These are phyloP conservation scores for Paracoccidioides lutzii DNA, from an alignment of 2,329 filamentous ascomycete species.

Conservation along the genomic window DNA sequence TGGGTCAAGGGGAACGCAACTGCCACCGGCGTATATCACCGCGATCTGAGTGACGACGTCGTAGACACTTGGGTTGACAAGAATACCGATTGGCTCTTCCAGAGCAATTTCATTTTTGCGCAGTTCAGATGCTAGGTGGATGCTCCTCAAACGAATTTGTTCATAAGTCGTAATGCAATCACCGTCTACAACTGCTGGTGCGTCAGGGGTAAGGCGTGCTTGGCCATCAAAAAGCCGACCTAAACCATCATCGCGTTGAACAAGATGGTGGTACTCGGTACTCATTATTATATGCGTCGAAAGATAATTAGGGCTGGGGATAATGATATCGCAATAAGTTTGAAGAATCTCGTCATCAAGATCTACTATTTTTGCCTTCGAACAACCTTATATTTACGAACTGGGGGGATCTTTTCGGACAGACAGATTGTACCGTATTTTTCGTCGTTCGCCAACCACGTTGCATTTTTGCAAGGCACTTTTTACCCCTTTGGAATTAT, in stretches of 20 bases:
- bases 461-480: neutral
- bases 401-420: neutral
- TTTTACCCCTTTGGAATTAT: neutral
- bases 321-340: neutral
- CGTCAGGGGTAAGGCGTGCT: slow-evolving; percentile 1
- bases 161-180: slow-evolving; percentile 6
- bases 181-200: slow-evolving; percentile 8
- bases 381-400: neutral
- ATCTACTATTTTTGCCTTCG: neutral
- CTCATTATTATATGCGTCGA: neutral
- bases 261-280: neutral
- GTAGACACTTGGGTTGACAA: slow-evolving; percentile 11
- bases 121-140: slow-evolving; percentile 4
- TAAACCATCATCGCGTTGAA: slow-evolving; percentile 7
- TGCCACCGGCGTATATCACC: slow-evolving; percentile 15
- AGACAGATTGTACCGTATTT: neutral
- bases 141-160: slow-evolving; percentile 7
- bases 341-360: neutral
- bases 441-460: neutral
- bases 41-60: slow-evolving; percentile 15
- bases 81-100: slow-evolving; percentile 14
- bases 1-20: slow-evolving; percentile 14
- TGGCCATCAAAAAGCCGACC: slow-evolving; percentile 9
- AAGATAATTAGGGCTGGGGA: neutral
- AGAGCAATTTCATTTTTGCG: neutral